Evolutionary conservation across 148 eudicot species (phyloP).

Genomic region (Rhododendron griersonianum): DNA sequence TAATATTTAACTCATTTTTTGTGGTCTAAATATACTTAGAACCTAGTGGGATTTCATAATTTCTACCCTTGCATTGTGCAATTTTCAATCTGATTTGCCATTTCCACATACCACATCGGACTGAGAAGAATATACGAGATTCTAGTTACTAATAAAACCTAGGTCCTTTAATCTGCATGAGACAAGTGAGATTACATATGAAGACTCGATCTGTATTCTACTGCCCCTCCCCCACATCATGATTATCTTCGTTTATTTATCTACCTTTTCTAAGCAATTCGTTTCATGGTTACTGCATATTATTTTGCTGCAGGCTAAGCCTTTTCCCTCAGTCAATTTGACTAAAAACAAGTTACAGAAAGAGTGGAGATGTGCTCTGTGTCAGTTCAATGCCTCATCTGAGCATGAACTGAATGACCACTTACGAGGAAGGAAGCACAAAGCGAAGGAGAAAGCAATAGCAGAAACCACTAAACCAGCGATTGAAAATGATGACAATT

Average conservation of each 20-base stretch:
- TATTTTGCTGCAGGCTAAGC: neutral
- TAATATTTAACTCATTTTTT: neutral
- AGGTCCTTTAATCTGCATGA: too few relatives aligned
- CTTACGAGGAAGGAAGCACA: constrained; percentile 3
- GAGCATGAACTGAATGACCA: neutral
- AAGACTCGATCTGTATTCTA: neutral
- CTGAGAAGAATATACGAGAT: neutral
- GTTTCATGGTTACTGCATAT: neutral
- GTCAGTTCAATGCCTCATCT: neutral
- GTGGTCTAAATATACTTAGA: neutral
- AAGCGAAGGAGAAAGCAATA: neutral
- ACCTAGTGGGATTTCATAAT: neutral
- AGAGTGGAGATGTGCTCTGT: neutral
- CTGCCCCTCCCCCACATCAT: neutral
- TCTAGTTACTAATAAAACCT: too few relatives aligned
- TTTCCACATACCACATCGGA: neutral
- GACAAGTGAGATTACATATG: too few relatives aligned
- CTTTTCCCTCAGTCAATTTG: neutral
- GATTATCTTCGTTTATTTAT: neutral
- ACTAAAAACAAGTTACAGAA: neutral
- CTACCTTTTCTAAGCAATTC: neutral
- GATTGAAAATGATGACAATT: neutral
- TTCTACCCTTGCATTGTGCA: neutral
- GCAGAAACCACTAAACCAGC: neutral
- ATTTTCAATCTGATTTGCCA: neutral